A percentile compares a stretch with the other conserved stretches of the same genome.
These are phyloP conservation scores for Candolleomyces eurysporus DNA, from an alignment of 768 basidiomycete genomes.

Conservation along the genomic window DNA sequence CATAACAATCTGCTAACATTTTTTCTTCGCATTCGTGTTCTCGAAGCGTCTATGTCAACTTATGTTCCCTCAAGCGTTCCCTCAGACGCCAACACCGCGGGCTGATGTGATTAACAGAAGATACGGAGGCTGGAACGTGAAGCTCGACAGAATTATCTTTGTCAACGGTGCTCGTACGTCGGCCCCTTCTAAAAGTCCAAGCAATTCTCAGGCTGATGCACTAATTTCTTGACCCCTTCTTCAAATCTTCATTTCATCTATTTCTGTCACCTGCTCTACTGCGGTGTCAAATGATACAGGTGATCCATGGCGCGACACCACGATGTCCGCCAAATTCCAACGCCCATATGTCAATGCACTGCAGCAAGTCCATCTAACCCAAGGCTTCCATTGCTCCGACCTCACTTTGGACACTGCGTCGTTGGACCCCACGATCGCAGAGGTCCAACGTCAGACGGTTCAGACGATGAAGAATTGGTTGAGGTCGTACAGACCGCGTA, in stretches of 20 bases:
- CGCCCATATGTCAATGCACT: slow-evolving; percentile 43
- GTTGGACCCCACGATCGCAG: slow-evolving; percentile 48
- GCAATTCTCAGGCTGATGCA: not conserved
- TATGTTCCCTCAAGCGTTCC: slow-evolving; percentile 64
- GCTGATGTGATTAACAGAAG: slow-evolving; percentile 40
- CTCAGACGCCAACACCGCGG: slow-evolving; percentile 41
- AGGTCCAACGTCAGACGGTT: slow-evolving; percentile 54
- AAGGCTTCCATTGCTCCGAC: slow-evolving; percentile 73
- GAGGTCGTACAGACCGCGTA: slow-evolving; percentile 2
- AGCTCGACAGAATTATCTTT: slow-evolving; percentile 60
- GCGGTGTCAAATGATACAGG: slow-evolving; percentile 32
- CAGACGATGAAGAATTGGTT: slow-evolving; percentile 58
- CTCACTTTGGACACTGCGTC: slow-evolving; percentile 38
- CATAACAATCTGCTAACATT: not conserved
- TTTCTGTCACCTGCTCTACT: no score
- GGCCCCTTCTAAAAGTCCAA: no score
- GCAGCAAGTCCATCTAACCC: slow-evolving; percentile 56
- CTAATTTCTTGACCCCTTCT: not conserved
- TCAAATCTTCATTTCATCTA: not conserved
- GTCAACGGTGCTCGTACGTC: slow-evolving; percentile 65
- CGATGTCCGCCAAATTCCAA: slow-evolving; percentile 56
- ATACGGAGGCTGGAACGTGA: slow-evolving; percentile 65
- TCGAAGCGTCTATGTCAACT: slow-evolving; percentile 64
- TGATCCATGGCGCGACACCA: slow-evolving; percentile 73
- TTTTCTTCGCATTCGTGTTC: not conserved